Percentiles rank a stretch among this genome's conserved stretches.
These are phyloP conservation scores for Lathyrus oleraceus DNA, from an alignment of 306 rosid genomes.

Conservation along the genomic window DNA sequence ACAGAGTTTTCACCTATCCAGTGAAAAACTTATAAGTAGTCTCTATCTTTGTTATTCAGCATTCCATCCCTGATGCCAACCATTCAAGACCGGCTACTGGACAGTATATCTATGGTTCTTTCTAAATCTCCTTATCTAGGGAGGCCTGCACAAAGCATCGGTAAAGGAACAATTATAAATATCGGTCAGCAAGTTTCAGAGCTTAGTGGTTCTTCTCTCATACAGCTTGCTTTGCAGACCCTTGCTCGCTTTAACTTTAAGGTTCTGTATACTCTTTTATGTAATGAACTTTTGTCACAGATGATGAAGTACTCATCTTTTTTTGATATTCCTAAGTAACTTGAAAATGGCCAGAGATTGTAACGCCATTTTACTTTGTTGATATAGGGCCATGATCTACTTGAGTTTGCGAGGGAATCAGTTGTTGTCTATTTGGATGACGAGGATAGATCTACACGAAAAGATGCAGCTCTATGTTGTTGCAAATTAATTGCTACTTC, in stretches of 20 bases:
- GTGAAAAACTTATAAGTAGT: constrained; percentile 23
- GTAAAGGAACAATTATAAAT: constrained; percentile 61
- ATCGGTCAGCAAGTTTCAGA: constrained; percentile 73
- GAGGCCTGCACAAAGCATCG: constrained; percentile 53
- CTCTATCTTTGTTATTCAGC: constrained; percentile 49
- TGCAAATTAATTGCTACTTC: constrained; percentile 88
- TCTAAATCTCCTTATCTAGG: constrained; percentile 82
- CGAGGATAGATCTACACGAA: constrained; percentile 88
- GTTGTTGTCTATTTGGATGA: constrained; percentile 94
- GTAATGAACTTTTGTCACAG: constrained; percentile 8
- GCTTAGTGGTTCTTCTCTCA: constrained; percentile 69
- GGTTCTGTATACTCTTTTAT: constrained; percentile 53
- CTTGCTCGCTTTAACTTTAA: constrained; percentile 90
- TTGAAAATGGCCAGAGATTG: constrained; percentile 20
- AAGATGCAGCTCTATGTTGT: constrained; percentile 96
- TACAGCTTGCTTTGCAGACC: constrained; percentile 95
- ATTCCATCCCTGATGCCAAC: constrained; percentile 87
- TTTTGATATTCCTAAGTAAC: constrained; percentile 6
- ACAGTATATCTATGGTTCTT: constrained; percentile 83
- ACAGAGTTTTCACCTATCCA: constrained; percentile 19
- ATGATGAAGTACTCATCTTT: constrained; percentile 15
- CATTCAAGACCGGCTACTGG: constrained; percentile 92
- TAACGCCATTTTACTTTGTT: constrained; percentile 35
- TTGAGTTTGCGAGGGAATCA: constrained; percentile 92
- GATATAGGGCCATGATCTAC: constrained; percentile 89